Percentiles rank a stretch among this genome's conserved stretches.
phyloP scores from a whole-genome alignment of 176 grass and related monocot species.

The Calamus simplicifolius region DNA sequence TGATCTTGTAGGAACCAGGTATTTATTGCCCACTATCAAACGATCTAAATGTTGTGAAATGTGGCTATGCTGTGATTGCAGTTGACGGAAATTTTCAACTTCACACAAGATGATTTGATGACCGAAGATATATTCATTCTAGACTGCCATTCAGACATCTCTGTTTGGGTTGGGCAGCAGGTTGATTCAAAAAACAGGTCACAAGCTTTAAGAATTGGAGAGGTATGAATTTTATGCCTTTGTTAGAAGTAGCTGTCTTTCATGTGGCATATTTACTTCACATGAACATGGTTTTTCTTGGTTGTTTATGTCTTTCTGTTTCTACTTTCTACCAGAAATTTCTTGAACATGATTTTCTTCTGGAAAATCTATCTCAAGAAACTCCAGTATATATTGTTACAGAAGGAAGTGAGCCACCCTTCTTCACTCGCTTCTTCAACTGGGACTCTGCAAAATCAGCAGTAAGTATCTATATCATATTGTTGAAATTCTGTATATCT shows the following conservation, averaged over 20 bases:
- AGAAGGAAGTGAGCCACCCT: slow-evolving; percentile 87
- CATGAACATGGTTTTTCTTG: neutral
- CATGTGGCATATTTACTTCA: too few relatives aligned
- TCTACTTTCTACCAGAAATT: slow-evolving; percentile 58
- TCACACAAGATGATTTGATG: slow-evolving; percentile 97
- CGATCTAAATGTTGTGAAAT: slow-evolving; percentile 16
- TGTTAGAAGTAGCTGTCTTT: too few relatives aligned
- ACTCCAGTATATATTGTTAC: slow-evolving; percentile 66
- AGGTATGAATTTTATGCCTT: slow-evolving; percentile 39
- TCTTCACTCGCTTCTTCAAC: slow-evolving; percentile 93
- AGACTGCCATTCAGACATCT: slow-evolving; percentile 74
- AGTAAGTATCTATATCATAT: slow-evolving; percentile 39
- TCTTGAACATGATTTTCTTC: slow-evolving; percentile 80
- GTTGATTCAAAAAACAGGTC: slow-evolving; percentile 60
- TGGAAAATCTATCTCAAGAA: slow-evolving; percentile 80
- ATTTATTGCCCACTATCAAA: neutral
- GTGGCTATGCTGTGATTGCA: slow-evolving; percentile 32
- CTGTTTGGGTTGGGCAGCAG: slow-evolving; percentile 80
- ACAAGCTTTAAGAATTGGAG: slow-evolving; percentile 84
- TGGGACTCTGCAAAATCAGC: slow-evolving; percentile 94
- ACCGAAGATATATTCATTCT: slow-evolving; percentile 93
- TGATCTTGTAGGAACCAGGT: slow-evolving; percentile 3
- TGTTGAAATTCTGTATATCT: neutral
- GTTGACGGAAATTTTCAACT: slow-evolving; percentile 98
- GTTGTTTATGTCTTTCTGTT: neutral